phyloP scores from a whole-genome alignment of 345 rosid genomes.

The Rhodamnia rubescens region DNA sequence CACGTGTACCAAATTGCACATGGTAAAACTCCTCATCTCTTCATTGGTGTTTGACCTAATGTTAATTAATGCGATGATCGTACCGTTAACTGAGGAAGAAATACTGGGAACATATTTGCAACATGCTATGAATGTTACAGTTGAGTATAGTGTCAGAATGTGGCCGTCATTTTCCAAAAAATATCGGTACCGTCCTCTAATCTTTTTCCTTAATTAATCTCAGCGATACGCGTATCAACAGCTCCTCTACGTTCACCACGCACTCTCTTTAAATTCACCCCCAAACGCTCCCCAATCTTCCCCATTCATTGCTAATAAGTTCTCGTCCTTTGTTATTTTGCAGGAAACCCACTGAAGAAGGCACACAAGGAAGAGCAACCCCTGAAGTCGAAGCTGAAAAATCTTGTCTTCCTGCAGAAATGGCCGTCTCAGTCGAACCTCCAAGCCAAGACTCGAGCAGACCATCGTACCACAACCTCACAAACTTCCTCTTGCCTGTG shows the following conservation, averaged over 20 bases:
- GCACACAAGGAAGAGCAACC: background rate
- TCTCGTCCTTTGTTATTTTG: background rate
- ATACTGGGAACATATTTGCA: no score
- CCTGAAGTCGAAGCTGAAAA: background rate
- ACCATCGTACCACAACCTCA: background rate
- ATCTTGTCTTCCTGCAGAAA: background rate
- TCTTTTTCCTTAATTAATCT: background rate
- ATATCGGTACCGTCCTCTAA: no score
- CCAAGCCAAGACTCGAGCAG: background rate
- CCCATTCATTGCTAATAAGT: background rate
- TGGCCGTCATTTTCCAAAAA: no score
- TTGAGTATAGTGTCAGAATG: no score
- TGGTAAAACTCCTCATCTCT: no score
- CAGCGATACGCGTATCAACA: background rate
- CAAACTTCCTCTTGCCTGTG: slow-evolving; percentile 7
- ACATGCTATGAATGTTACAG: no score
- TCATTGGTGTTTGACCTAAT: no score
- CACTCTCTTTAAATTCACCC: background rate
- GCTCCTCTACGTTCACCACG: background rate
- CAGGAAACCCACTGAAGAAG: background rate
- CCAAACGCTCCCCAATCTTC: background rate
- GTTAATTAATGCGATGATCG: background rate
- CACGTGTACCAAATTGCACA: no score
- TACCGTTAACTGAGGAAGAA: no score
- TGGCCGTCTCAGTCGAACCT: background rate